Percentiles rank a stretch among this genome's conserved stretches.
These are phyloP conservation scores for Apiotrichum laibachii DNA, from an alignment of 1,284 basidiomycete species.

Conservation along the genomic window DNA sequence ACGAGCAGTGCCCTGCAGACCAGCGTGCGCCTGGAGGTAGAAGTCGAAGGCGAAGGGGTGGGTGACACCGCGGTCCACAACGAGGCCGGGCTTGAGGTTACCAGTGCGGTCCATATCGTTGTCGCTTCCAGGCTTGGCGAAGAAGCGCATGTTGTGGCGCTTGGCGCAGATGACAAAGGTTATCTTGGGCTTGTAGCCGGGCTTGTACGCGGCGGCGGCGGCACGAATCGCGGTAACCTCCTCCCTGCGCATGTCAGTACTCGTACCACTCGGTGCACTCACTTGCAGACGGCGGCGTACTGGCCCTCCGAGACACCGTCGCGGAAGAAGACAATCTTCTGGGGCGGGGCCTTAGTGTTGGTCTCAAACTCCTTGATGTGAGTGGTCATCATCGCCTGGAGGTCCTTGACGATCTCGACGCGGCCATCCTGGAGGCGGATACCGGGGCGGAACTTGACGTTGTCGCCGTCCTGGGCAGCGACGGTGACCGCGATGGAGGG, in stretches of 20 bases:
- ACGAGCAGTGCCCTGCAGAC: constrained; percentile 49
- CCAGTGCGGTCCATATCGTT: constrained; percentile 48
- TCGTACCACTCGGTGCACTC: constrained; percentile 10
- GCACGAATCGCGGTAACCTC: constrained; percentile 42
- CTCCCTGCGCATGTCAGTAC: constrained; percentile 4
- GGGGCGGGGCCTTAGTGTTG: constrained; percentile 45
- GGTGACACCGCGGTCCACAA: constrained; percentile 50
- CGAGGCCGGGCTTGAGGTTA: constrained; percentile 49
- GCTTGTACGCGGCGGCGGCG: constrained; percentile 28
- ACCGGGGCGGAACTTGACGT: constrained; percentile 45
- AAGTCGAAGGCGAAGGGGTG: constrained; percentile 53
- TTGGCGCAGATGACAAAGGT: constrained; percentile 52
- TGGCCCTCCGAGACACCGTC: constrained; percentile 56
- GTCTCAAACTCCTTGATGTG: constrained; percentile 37
- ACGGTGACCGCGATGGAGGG: constrained; percentile 55
- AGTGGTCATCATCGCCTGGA: constrained; percentile 32
- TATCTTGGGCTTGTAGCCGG: constrained; percentile 46
- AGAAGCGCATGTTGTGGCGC: constrained; percentile 53
- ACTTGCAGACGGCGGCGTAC: constrained; percentile 51
- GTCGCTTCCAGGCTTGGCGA: constrained; percentile 36
- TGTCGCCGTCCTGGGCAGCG: constrained; percentile 47
- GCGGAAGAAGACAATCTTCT: constrained; percentile 53
- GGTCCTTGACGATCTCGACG: constrained; percentile 39
- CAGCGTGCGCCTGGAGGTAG: constrained; percentile 48
- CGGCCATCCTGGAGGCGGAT: constrained; percentile 53